Evolutionary conservation across 2,329 filamentous ascomycete genomes (phyloP), one percentile per base, ranked within the genome.

Genomic region (Trichophaea hybrida): DNA sequence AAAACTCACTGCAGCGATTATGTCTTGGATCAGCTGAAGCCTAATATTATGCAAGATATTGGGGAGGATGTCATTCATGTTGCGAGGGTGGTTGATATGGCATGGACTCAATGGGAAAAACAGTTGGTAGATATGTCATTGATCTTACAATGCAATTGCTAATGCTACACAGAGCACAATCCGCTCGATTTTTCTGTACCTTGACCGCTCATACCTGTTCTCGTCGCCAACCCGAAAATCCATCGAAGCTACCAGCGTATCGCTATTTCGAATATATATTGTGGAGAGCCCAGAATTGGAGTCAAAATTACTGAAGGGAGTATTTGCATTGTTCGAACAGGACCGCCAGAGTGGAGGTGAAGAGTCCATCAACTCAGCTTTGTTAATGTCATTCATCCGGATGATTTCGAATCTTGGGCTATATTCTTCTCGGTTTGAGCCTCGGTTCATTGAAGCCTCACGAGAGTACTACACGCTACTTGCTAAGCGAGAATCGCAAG

Each of bases 151-250:
- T 43, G 44, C 50, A 15, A 24, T 55, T 33, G 55, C 58, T 57
- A 46, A 59, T 51, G 51, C 64, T 49, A 59, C 37, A 54, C 66
- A 89, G 83, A 80, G 83, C 65, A 83, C 84, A 12, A 80, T 98
- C 56, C 82, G 89, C 53, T 91, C 86, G 64, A 85, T 94, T 43
- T 97, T 96, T 73, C 94, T 89, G 74, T 98, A 90, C 69, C 79
- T 98, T 65, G 91, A 98, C 71, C 83, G 93, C 64, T 87, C 89
- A 1, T 96, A 89, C 69, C 77, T 98, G 6, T 76, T 95, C 1
- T 83, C 85, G 59, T 82, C 83, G 50, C 82, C 84, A 66, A 81
- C 84, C 24, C 74, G 79, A 38, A 77, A 78, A 7, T 85, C 85
- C 37, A 81, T 98, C 59, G 85, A 90, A 69, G 88, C 94, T 69